A percentile compares a stretch with the other conserved stretches of the same genome.
Evolutionary conservation across 2,329 filamentous ascomycete species (phyloP).

Genomic region (Alternaria infectoria): DNA sequence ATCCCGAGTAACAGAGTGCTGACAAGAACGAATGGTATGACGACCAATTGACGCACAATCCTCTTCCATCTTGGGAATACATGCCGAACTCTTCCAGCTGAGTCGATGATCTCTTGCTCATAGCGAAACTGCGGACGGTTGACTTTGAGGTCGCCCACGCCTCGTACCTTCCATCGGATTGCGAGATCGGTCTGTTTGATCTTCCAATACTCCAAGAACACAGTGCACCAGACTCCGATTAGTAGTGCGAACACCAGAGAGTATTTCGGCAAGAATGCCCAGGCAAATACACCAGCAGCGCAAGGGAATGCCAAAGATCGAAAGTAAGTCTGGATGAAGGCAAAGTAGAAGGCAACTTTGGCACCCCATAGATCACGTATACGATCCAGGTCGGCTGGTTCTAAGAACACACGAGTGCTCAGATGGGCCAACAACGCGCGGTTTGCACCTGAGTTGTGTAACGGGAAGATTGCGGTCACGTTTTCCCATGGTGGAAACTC

Average conservation of each 20-base stretch:
- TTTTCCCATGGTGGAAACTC: constrained; percentile 73
- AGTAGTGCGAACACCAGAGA: constrained; percentile 39
- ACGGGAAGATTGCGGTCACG: constrained; percentile 75
- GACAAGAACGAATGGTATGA: constrained; percentile 39
- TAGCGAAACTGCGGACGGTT: constrained; percentile 39
- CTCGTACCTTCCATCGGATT: constrained; percentile 43
- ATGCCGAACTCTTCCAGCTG: constrained; percentile 31
- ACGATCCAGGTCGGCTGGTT: constrained; percentile 70
- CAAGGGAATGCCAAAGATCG: constrained; percentile 40
- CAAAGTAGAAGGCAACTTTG: constrained; percentile 56
- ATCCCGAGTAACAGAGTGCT: constrained; percentile 35
- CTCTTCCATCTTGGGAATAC: constrained; percentile 42
- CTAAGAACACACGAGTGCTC: constrained; percentile 73
- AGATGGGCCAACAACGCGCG: constrained; percentile 76
- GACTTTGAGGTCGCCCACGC: constrained; percentile 37
- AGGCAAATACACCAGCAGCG: constrained; percentile 36
- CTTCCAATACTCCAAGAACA: constrained; percentile 47
- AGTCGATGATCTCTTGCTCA: constrained; percentile 33
- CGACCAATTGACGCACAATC: constrained; percentile 36
- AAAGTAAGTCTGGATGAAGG: constrained; percentile 45
- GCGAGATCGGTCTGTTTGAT: constrained; percentile 40
- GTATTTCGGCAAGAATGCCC: constrained; percentile 40
- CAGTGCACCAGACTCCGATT: constrained; percentile 43
- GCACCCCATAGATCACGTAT: constrained; percentile 81
- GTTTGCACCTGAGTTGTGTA: constrained; percentile 80